Evolutionary conservation across 129 eudicot genomes (phyloP), one percentile per base, ranked within the genome.

Genomic region (Heracleum sosnowskyi): DNA sequence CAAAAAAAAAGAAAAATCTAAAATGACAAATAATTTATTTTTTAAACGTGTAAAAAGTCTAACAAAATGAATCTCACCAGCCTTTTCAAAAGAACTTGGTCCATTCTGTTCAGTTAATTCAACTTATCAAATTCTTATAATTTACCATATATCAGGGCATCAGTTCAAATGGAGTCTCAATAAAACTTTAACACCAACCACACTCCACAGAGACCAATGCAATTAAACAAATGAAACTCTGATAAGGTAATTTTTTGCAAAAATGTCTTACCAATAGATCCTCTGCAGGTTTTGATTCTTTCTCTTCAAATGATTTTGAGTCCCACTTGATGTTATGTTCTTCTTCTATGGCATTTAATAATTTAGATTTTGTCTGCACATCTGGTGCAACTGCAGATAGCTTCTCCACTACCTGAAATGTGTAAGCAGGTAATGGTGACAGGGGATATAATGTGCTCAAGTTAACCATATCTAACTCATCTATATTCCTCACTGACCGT

Each of bases 321-420:
- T 91, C 96, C 98, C 98, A 91, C 46, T 87, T 80, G 68, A 94
- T 77, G 79, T 88, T 86, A 76, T 91, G 90, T 80, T 94, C 97
- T 81, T 90, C 89, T 36, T 97, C 98, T 80, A 94, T 84, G 45
- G 84, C 88, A 45, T 76, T 87, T 79, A 94, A 78, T 34, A 90
- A 83, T 79, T 90, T 91, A 77, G 83, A 68, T 88, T 94, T 91
- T 46, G 91, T 82, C 78, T 80, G 92, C 49, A 87, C 88, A 83
- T 94, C 96, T 69, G 98, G 98, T 73, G 98, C 92, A 42, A 72
- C 76, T 9, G 87, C 96, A 75, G 98, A 94, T 84, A 94, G 88
- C 83, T 94, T 94, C 89, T 94, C 96, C 60, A 94, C 92, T 88
- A 94, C 47, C 98, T 94, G 91, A 82, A 84, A 79, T 6, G 66